phyloP scores from a whole-genome alignment of 1,139 yeast species.

The Oligophagozyma castellii region DNA sequence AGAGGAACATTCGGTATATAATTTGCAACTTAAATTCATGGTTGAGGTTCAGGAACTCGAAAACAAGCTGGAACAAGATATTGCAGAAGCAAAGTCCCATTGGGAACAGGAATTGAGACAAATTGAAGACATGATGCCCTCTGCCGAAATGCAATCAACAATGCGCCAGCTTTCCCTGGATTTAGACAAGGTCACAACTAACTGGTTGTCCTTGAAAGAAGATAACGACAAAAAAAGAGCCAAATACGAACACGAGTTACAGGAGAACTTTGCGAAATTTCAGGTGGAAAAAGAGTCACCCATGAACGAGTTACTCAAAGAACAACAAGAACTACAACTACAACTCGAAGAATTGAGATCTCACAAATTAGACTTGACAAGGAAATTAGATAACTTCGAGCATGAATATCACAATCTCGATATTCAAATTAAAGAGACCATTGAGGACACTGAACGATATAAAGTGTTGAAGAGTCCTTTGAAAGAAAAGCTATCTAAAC shows the following conservation, averaged over 20 bases:
- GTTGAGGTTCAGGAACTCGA: conserved; percentile 8
- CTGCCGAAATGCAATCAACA: conserved; percentile 9
- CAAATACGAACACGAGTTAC: conserved; percentile 6
- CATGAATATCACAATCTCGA: no score
- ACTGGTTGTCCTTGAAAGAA: conserved; percentile 5
- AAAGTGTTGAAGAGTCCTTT: not conserved
- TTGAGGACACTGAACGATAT: not conserved
- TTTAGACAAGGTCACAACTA: conserved; percentile 6
- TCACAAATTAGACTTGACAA: no score
- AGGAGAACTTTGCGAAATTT: conserved; percentile 7
- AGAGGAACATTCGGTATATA: conserved; percentile 8
- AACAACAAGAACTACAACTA: conserved; percentile 1
- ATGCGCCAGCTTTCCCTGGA: conserved; percentile 10
- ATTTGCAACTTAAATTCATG: conserved; percentile 2
- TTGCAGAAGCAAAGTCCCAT: conserved; percentile 6
- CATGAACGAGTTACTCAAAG: conserved; percentile 3
- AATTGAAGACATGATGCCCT: conserved; percentile 12
- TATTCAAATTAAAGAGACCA: not conserved
- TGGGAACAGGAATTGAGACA: conserved; percentile 12
- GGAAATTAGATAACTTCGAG: no score
- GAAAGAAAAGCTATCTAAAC: not conserved
- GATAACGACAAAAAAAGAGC: conserved; percentile 7
- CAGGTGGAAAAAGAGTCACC: conserved; percentile 8
- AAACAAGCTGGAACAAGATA: conserved; percentile 9
- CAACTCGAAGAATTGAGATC: not conserved